Conservation (phyloP, 441 rosid genomes). For the Pelargonium cotyledonis region DNA sequence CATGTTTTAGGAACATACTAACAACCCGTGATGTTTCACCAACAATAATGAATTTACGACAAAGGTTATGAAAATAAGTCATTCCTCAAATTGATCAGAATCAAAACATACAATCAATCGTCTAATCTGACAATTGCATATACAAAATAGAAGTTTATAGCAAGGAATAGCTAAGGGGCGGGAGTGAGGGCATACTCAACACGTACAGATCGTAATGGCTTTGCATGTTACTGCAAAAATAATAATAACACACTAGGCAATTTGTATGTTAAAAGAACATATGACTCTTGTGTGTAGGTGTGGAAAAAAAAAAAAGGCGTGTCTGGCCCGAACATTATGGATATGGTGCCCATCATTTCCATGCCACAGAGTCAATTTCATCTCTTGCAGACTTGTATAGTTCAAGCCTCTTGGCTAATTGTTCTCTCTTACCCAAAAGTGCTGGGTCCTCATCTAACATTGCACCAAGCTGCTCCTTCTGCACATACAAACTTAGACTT, state of each 20-base stretch:
- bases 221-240: not conserved
- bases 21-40: no score
- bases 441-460: constrained; percentile 97
- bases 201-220: no score
- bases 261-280: not conserved
- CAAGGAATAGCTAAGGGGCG: not conserved
- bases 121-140: not conserved
- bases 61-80: not conserved
- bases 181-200: not conserved
- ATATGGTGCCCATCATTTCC: constrained; percentile 48
- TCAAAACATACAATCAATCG: not conserved
- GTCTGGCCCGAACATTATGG: no score
- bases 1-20: no score
- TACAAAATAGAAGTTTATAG: not conserved
- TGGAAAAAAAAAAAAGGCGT: no score
- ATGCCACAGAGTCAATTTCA: constrained; percentile 86
- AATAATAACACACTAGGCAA: not conserved
- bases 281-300: not conserved
- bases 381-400: constrained; percentile 96
- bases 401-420: constrained; percentile 79
- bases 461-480: constrained; percentile 83
- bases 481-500: no score
- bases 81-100: not conserved
- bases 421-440: constrained; percentile 73
- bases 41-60: no score